Conservation (phyloP, 768 basidiomycete species). For the Tulasnella sp. region DNA sequence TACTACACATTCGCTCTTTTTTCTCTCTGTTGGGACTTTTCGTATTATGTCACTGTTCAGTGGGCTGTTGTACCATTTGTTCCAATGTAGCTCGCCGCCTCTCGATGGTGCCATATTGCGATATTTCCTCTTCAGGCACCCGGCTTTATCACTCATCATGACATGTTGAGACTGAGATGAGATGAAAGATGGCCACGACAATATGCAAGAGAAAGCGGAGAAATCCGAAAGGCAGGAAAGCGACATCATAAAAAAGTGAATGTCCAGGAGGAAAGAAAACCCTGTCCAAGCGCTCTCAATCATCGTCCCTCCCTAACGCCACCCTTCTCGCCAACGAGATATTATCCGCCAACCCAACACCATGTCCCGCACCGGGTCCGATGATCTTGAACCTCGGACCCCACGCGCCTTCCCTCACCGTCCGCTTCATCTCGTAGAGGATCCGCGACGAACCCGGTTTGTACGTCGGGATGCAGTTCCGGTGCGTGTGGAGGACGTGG, state of each 20-base stretch:
- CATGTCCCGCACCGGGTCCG: not conserved
- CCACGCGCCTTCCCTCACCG: not conserved
- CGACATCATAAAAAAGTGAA: not conserved
- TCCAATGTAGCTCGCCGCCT: not conserved
- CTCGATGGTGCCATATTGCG: not conserved
- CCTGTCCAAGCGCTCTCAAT: too few species aligned
- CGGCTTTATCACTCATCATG: too few species aligned
- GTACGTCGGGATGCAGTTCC: conserved; percentile 68
- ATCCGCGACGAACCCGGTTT: conserved; percentile 45
- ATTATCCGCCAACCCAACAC: not conserved
- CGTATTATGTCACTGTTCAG: not conserved
- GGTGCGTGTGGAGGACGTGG: conserved; percentile 42
- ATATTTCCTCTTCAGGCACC: not conserved
- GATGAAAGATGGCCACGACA: not conserved
- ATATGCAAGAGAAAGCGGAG: not conserved
- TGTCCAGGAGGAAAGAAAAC: not conserved
- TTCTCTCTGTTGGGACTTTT: not conserved
- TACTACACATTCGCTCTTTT: not conserved
- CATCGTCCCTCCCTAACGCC: not conserved
- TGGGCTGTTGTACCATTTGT: not conserved
- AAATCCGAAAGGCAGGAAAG: not conserved
- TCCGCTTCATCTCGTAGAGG: not conserved
- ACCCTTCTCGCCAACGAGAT: not conserved
- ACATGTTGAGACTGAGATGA: not conserved
- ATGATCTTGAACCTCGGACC: not conserved